A percentile compares a stretch with the other conserved stretches of the same genome.
phyloP scores from a whole-genome alignment of 768 basidiomycete genomes.

The Lentinula edodes region DNA sequence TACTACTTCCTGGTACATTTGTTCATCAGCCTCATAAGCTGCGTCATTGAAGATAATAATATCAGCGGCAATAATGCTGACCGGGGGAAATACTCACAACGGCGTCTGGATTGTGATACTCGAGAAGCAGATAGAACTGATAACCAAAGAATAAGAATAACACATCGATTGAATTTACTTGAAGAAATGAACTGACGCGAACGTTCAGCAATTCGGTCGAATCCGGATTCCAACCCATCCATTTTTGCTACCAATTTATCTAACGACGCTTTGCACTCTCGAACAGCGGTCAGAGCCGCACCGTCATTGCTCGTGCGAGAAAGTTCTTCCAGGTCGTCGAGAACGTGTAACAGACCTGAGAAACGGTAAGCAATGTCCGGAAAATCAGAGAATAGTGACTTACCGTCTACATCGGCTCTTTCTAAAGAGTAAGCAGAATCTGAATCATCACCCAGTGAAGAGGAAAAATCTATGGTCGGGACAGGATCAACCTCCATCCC shows the following conservation, averaged over 20 bases:
- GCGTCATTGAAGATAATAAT: neutral
- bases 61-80: slow-evolving; percentile 8
- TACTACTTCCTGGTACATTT: slow-evolving; percentile 65
- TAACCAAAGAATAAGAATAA: neutral
- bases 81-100: slow-evolving; percentile 45
- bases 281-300: slow-evolving; percentile 48
- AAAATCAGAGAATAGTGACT: slow-evolving; percentile 15
- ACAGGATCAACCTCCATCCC: slow-evolving; percentile 74
- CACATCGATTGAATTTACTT: slow-evolving; percentile 6
- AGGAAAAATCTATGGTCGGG: slow-evolving; percentile 75
- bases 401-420: slow-evolving; percentile 71
- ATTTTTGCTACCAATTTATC: slow-evolving; percentile 71
- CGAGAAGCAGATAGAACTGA: slow-evolving; percentile 75
- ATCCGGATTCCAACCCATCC: slow-evolving; percentile 73
- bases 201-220: slow-evolving; percentile 83
- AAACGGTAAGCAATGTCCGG: slow-evolving; percentile 10
- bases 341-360: slow-evolving; percentile 52
- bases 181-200: slow-evolving; percentile 50
- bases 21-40: slow-evolving; percentile 75
- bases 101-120: slow-evolving; percentile 59
- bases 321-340: slow-evolving; percentile 63
- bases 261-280: slow-evolving; percentile 54
- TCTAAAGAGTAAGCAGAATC: slow-evolving; percentile 66
- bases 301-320: slow-evolving; percentile 39
- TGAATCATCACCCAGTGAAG: slow-evolving; percentile 47